Evolutionary conservation across 176 grass and related monocot genomes (phyloP), one percentile per base, ranked within the genome.

Genomic region (Rhynchospora tenuis): DNA sequence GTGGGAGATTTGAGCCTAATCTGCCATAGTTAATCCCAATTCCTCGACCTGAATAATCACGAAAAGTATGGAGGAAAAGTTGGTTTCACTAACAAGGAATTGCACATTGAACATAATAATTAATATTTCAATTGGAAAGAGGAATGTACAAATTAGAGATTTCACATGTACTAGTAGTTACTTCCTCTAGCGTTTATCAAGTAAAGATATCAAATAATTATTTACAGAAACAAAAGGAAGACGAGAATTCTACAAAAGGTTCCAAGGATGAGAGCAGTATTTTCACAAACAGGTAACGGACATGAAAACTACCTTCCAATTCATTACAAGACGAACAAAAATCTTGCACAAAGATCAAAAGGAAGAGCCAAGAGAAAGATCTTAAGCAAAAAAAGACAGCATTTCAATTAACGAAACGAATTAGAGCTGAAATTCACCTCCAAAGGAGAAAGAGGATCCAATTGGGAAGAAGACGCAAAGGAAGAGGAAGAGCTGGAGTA

Each of bases 1-100:
- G 13, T 13, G 83, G 83, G n/a, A 84, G 50, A 63, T 75, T 74
- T 0, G 83, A 20, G 66, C 83, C 83, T 61, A 84, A 62, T 44
- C 83, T 54, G n/a, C 83, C 83, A 45, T 76, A 84, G 13, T 84
- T 84, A n/a, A 84, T 74, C 47, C 83, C 66, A 76, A 84, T 43
- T 75, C 33, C 70, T 52, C 54, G 83, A 76, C 42, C 66, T 84
- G 69, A 19, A 62, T 63, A 85, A 47, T 14, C 17, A 82, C 51
- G 26, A 66, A 1, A 61, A 82, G 31, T 55, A 45, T 27, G 22
- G n/a, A 48, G 33, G 26, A 65, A 81, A 66, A 8, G 16, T 82
- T 82, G 62, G 54, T 52, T 75, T 52, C 71, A 75, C 22, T 75
- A 75, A 51, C 12, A 29, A 54, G 12, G 12, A 75, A 54, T 27